Conservation (phyloP, 495 filamentous ascomycete genomes). For the Penicillium dipodomyicola region DNA sequence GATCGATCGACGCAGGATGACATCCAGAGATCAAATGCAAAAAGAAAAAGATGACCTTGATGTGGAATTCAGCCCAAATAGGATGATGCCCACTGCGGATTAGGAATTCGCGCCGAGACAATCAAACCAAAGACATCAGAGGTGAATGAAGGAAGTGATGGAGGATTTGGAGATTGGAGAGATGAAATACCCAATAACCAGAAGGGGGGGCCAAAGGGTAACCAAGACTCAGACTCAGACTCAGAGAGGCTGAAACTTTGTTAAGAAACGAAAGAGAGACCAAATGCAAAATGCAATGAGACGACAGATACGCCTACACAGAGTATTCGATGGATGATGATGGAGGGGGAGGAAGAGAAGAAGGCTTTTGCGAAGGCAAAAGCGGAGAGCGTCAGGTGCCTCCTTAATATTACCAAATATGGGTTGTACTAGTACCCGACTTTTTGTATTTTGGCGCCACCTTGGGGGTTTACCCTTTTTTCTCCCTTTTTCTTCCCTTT, state of each 20-base stretch:
- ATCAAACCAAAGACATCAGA: slow-evolving; percentile 27
- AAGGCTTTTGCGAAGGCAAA: slow-evolving; percentile 33
- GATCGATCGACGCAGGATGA: slow-evolving; percentile 10
- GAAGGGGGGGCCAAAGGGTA: slow-evolving; percentile 16
- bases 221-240: neutral
- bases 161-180: neutral
- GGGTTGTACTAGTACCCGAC: slow-evolving; percentile 12
- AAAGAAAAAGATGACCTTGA: slow-evolving; percentile 24
- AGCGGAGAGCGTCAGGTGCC: slow-evolving; percentile 39
- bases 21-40: slow-evolving; percentile 17
- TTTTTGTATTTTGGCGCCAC: slow-evolving; percentile 24
- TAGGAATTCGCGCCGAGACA: slow-evolving; percentile 14
- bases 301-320: slow-evolving; percentile 3
- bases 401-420: slow-evolving; percentile 35
- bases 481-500: neutral
- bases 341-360: slow-evolving; percentile 18
- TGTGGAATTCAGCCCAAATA: slow-evolving; percentile 21
- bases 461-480: slow-evolving; percentile 7
- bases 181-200: slow-evolving; percentile 9
- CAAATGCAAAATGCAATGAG: slow-evolving; percentile 9
- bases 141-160: slow-evolving; percentile 9
- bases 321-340: neutral
- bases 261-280: slow-evolving; percentile 4
- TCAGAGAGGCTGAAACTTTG: neutral
- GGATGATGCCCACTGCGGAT: slow-evolving; percentile 19